Base-by-base conservation (phyloP, 2,329 filamentous ascomycete species). In the Zalaria sp. region DNA sequence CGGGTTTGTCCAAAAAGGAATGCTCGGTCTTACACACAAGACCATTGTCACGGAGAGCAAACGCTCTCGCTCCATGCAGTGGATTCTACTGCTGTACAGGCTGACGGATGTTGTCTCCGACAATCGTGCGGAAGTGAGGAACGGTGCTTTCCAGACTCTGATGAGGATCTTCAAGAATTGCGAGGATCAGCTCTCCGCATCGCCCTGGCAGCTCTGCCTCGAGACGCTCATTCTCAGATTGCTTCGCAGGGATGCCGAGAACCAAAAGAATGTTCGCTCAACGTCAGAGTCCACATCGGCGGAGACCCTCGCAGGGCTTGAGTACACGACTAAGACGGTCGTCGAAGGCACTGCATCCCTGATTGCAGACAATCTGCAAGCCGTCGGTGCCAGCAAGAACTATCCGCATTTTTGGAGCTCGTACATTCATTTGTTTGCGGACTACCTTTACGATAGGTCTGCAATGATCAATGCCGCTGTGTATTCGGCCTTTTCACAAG, bases 101-200 rank as follows among this genome's bases (percentile, higher is more conserved):
- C 63, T 93, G 2, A 82, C 82, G 0, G 72, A 75, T 1, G 77
- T 88, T 5, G 81, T 83, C 2, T 74, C 73, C 1, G 81, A 88
- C 53, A 72, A 77, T 32, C 72, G 83, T 37, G 65, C 83, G 3
- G 86, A 93, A 55, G 68, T 91, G 35, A 73, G 85, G 35, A 89
- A 89, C 52, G 87, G 83, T 66, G 86, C 88, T 1, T 83, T 95
- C 25, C 89, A 95, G 58, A 95, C 89, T 0, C 66, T 96, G 3
- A 72, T 95, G 43, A 77, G 87, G 37, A 94, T 96, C 18, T 87
- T 96, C 47, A 87, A 94, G 57, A 87, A 85, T 1, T 93, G 93
- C 48, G 86, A 86, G 7, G 82, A 88, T 49, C 80, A 82, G 41
- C 68, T 95, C 4, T 79, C 74, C 34, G 71, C 84, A 0, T 76